Base-by-base conservation (phyloP, 495 filamentous ascomycete species). In the Neurospora africana region DNA sequence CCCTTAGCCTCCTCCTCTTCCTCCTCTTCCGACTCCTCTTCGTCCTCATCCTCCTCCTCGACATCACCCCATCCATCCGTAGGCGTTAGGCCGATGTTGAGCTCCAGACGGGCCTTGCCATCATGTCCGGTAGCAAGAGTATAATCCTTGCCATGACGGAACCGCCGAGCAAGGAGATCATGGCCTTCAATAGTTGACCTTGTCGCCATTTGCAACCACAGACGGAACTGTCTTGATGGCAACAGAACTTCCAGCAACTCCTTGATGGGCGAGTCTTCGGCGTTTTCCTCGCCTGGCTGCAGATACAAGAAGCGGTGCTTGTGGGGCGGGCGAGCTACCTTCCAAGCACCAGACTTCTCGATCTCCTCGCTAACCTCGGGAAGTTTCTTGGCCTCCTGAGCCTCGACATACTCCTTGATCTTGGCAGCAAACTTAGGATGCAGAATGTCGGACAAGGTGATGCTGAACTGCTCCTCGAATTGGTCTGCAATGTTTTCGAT, bases 271-370 rank as follows among this genome's bases (percentile, higher is more conserved):
- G 81, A 80, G 9, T 82, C 76, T 1, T 83, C 78, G 5, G 77
- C 69, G 8, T 75, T 41, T 23, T 72, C 37, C 21, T 61, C 71
- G 9, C 76, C 74, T n/a, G 76, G 77, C 71, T 93, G 88, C 47
- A 92, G 87, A 81, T 93, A 99, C 13, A 96, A 82, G 82, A 91
- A 99, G 5, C 94, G 92, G 76, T 97, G 94, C 81, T 98, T 99
- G 82, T 98, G 94, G 3, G 95, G 95, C 39, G 95, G 95, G 17
- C 89, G 85, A 27, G 95, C 92, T 17, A 95, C 90, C 47, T 86
- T 87, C 92, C 92, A 95, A 9, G 84, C 82, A 5, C 81, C 78
- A 9, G 53, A 15, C 68, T 86, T 84, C 73, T 92, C 86, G 70
- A 92, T 89, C 71, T 89, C 87, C 2, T 83, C 76, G 41, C 84